phyloP scores from a whole-genome alignment of 2,329 filamentous ascomycete species.

The Cladobotryum mycophilum region DNA sequence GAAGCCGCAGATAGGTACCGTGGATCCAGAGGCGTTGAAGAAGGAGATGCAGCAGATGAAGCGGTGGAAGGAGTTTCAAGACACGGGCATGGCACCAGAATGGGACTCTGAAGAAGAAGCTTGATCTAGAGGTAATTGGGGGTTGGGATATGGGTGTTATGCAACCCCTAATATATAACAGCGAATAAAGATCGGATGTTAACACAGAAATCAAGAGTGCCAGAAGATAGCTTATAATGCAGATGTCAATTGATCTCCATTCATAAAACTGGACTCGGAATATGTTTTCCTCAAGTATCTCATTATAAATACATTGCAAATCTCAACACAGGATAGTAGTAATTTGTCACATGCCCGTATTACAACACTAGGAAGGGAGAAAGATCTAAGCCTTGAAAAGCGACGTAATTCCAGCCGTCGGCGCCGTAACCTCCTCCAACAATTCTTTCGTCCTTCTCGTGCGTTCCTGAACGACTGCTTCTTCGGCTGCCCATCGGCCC shows the following conservation, averaged over 20 bases:
- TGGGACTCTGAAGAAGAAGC: constrained; percentile 20
- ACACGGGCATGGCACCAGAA: constrained; percentile 21
- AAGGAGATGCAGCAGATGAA: constrained; percentile 19
- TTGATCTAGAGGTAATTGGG: neutral
- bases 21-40: constrained; percentile 18
- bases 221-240: too few species aligned
- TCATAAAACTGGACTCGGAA: too few species aligned
- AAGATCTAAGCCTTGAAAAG: constrained; percentile 35
- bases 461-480: constrained; percentile 48
- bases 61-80: constrained; percentile 22
- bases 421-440: constrained; percentile 41
- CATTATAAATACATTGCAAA: too few species aligned
- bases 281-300: too few species aligned
- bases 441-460: constrained; percentile 45
- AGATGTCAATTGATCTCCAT: too few species aligned
- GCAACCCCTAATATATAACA: neutral
- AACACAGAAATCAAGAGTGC: too few species aligned
- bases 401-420: constrained; percentile 26
- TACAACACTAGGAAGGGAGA: too few species aligned
- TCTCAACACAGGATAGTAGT: too few species aligned
- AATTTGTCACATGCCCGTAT: too few species aligned
- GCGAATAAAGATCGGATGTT: neutral
- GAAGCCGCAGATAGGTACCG: constrained; percentile 21
- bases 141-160: neutral
- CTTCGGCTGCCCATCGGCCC: constrained; percentile 49